Conservation (phyloP, 148 eudicot species). For the Rhododendron vialii region DNA sequence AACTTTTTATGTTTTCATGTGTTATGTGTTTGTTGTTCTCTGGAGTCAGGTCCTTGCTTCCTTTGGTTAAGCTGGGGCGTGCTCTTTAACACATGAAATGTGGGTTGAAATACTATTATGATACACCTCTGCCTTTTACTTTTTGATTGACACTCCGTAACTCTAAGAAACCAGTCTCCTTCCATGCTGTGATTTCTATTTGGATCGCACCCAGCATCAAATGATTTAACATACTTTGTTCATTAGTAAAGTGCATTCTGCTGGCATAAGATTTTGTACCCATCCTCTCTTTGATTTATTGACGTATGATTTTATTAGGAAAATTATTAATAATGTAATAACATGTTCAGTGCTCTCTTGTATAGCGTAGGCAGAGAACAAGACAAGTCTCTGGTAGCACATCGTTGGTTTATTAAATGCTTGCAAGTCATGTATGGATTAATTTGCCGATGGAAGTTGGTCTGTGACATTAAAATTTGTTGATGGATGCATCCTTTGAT, state of each 20-base stretch:
- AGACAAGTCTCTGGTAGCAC: background rate
- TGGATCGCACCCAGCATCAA: background rate
- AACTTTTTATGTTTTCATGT: too few species aligned
- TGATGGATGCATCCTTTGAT: background rate
- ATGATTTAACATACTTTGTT: background rate
- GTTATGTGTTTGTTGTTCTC: background rate
- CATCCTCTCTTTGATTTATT: background rate
- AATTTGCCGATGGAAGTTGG: background rate
- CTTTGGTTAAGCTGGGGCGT: background rate
- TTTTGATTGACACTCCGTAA: background rate
- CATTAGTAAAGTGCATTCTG: background rate
- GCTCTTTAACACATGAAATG: background rate
- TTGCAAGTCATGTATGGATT: background rate
- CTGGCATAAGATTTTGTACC: background rate
- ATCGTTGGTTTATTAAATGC: background rate
- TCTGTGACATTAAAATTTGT: background rate
- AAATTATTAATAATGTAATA: background rate
- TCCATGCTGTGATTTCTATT: background rate
- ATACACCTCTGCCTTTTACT: background rate
- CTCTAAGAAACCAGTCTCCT: background rate
- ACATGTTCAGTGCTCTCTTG: background rate
- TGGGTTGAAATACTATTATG: background rate
- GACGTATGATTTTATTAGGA: background rate
- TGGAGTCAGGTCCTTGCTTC: background rate
- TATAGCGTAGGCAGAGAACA: background rate